Evolutionary conservation across 805 yeast species (phyloP), one percentile per base, ranked within the genome.

Genomic region (Saccharomyces paradoxus): DNA sequence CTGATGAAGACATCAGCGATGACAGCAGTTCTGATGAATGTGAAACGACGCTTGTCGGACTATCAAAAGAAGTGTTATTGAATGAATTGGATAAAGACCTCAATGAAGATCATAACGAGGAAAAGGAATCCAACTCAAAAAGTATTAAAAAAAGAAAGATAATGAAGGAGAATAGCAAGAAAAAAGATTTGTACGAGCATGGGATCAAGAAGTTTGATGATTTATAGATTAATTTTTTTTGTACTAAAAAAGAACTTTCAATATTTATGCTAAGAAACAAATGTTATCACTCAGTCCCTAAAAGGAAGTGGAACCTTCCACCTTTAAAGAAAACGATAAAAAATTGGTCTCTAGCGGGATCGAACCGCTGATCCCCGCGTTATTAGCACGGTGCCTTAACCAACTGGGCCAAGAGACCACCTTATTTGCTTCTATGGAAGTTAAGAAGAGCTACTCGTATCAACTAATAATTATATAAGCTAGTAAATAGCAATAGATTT

Each of bases 171-270:
- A 68, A 65, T 49, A 60, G 61, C 53, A 44, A 62, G 13, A 70
- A 65, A 58, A 68, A 66, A 57, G 63, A 62, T 55, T 58, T 71
- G 52, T 74, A 74, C 58, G 70, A 71, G 54, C 87, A 83, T 58
- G 89, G 89, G 0, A 84, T 85, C 52, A 73, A 78, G 46, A 80
- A 72, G 60, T 86, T 86, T 62, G 89, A 83, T 8, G 90, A 77
- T 55, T 68, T 83, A 51, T 83, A 60, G 52, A 21, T 24, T 17
- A 24, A 17, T 41, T 22, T 51, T 13, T 37, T 17, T 9, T 17
- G 12, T 44, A 46, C 32, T n/a, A 13, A 37, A 14, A 32, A 41
- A 24, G 14, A 31, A 13, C 27, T 3, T 26, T 5, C 13, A 31
- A 14, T 7, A 13, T 14, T 5, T 31, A 31, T 14, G 3, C 8